Evolutionary conservation across 306 rosid genomes (phyloP), one percentile per base, ranked within the genome.

Genomic region (Malus fusca): DNA sequence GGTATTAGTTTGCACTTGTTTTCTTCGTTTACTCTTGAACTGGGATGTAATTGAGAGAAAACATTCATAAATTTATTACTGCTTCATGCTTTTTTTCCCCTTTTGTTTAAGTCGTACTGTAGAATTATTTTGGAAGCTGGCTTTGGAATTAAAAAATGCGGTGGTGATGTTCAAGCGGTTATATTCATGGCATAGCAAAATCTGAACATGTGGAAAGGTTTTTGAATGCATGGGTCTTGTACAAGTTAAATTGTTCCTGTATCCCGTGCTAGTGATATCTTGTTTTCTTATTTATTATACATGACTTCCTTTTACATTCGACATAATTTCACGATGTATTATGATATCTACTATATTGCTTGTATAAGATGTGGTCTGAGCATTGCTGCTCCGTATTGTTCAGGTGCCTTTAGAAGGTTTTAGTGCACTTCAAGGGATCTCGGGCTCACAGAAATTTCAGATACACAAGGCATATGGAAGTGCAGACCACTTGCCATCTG

Each of bases 391-490:
- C 64, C 68, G 30, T 68, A 80, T 75, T 73, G 66, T 85, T 72
- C 89, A 96, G 99, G 99, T 96, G 82, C 99, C 99, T 75, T 83
- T 96, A 77, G 99, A 96, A 85, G 99, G 99, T 67, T 96, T 96
- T 80, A 92, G 99, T 60, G 98, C 99, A 61, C 97, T 96, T 43
- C 99, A 96, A 85, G 99, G 99, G 75, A 96, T 96, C 74, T 96
- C 99, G 60, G 99, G 99, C 80, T 88, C 96, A 28, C 99, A 96
- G 70, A 96, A 88, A 87, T 96, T 96, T 84, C 99, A 96, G 87
- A 96, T 96, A 86, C 99, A 96, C 88, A 96, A 89, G 79, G 99
- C 99, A 10, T 96, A 96, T 58, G 99, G 99, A 70, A 96, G 99
- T 80, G 89, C 91, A 37, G 87, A 90, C 74, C 99, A 96, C 85